A percentile compares a stretch with the other conserved stretches of the same genome.
These are phyloP conservation scores for Xanthoconium stramineum DNA, from an alignment of 768 basidiomycete species.

Conservation along the genomic window DNA sequence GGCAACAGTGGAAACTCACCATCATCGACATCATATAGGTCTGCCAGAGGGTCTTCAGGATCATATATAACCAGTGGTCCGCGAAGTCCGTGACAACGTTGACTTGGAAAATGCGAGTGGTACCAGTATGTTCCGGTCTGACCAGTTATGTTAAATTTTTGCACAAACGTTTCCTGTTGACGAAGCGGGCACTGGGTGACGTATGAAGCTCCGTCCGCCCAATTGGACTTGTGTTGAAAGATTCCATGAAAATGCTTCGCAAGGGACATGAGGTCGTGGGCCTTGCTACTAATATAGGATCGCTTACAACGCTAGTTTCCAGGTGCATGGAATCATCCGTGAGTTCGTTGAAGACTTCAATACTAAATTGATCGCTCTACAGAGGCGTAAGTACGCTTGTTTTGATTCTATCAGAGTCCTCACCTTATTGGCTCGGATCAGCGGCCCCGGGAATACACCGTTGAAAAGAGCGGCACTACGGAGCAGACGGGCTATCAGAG, in stretches of 20 bases:
- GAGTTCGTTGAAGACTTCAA: not conserved
- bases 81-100: slow-evolving; percentile 14
- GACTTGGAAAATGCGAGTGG: slow-evolving; percentile 17
- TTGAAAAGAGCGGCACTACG: not conserved
- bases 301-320: slow-evolving; percentile 37
- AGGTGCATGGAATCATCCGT: slow-evolving; percentile 45
- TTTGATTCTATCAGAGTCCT: not conserved
- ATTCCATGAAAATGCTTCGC: slow-evolving; percentile 2
- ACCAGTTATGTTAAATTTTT: slow-evolving; percentile 29
- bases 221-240: not conserved
- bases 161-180: slow-evolving; percentile 32
- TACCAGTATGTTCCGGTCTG: slow-evolving; percentile 43
- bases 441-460: slow-evolving; percentile 36
- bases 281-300: slow-evolving; percentile 17
- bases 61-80: slow-evolving; percentile 21
- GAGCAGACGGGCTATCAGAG: too few species aligned
- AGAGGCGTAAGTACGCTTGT: not conserved
- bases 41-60: slow-evolving; percentile 33
- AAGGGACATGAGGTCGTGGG: slow-evolving; percentile 1
- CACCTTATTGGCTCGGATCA: slow-evolving; percentile 39
- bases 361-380: not conserved
- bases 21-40: slow-evolving; percentile 43
- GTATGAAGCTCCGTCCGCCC: not conserved
- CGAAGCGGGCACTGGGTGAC: slow-evolving; percentile 4
- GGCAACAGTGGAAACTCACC: slow-evolving; percentile 14